A percentile compares a stretch with the other conserved stretches of the same genome.
Evolutionary conservation across 768 basidiomycete genomes (phyloP).

Genomic region (Naganishia kalamii): DNA sequence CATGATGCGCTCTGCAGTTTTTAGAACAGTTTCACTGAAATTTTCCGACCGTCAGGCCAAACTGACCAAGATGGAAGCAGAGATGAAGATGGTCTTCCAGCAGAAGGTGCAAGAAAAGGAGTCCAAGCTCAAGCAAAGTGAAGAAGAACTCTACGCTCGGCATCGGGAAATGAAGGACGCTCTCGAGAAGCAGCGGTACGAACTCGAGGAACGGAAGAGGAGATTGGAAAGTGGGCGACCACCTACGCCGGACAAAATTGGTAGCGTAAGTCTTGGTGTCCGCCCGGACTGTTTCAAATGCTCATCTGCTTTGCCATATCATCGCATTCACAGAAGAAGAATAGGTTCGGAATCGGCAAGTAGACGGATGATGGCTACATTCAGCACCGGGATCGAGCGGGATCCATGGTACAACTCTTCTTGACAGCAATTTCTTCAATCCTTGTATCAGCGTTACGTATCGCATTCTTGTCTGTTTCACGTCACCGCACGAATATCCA

Average conservation of each 20-base stretch:
- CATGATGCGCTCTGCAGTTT: neutral
- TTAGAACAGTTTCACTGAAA: neutral
- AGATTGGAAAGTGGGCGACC: conserved; percentile 89
- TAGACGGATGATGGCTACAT: neutral
- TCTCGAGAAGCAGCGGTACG: conserved; percentile 86
- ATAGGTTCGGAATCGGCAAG: conserved; percentile 21
- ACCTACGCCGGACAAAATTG: conserved; percentile 80
- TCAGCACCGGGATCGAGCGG: too few species aligned
- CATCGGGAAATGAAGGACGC: conserved; percentile 99
- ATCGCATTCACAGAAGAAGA: conserved; percentile 9
- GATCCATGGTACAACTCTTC: too few species aligned
- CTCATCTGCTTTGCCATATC: neutral
- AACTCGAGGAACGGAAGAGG: conserved; percentile 98
- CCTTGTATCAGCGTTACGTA: too few species aligned
- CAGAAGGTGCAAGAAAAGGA: conserved; percentile 99
- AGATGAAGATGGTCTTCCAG: conserved; percentile 99
- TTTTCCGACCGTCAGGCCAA: conserved; percentile 54
- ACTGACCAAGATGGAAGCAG: conserved; percentile 74
- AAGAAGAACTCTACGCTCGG: conserved; percentile 96
- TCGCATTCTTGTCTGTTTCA: too few species aligned
- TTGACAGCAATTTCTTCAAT: too few species aligned
- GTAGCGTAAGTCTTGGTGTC: conserved; percentile 12
- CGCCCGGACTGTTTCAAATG: neutral
- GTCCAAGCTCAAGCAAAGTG: conserved; percentile 94
- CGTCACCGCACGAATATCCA: too few species aligned